These are phyloP conservation scores for Lasiodiplodia sp. DNA, from an alignment of 2,329 filamentous ascomycete species.

Conservation along the genomic window DNA sequence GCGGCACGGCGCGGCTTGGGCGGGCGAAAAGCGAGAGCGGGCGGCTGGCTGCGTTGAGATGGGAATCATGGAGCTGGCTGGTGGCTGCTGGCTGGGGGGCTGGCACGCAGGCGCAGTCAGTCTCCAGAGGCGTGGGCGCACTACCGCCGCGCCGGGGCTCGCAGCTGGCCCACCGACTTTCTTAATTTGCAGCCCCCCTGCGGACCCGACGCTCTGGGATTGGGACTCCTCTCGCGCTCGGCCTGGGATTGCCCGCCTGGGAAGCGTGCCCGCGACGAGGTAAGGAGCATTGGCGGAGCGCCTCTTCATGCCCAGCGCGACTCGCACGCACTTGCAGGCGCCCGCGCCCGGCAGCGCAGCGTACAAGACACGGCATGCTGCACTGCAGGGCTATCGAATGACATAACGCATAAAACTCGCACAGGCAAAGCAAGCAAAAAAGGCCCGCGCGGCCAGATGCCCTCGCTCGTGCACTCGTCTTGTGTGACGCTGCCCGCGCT, in stretches of 20 bases:
- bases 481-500: slow-evolving; percentile 16
- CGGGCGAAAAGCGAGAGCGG: not conserved
- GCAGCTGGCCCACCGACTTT: slow-evolving; percentile 12
- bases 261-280: slow-evolving; percentile 16
- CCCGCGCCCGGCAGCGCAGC: not conserved
- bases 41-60: not conserved
- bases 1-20: not conserved
- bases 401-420: slow-evolving; percentile 18
- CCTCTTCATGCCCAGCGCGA: slow-evolving; percentile 26
- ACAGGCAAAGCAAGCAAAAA: slow-evolving; percentile 23
- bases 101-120: not conserved
- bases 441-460: slow-evolving; percentile 16
- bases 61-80: not conserved
- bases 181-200: slow-evolving; percentile 22
- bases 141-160: slow-evolving; percentile 9
- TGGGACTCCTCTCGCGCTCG: slow-evolving; percentile 25
- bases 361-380: slow-evolving; percentile 14
- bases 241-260: slow-evolving; percentile 19
- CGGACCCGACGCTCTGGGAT: slow-evolving; percentile 6
- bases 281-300: slow-evolving; percentile 10
- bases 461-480: slow-evolving; percentile 19
- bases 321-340: slow-evolving; percentile 15
- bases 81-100: not conserved
- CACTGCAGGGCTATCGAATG: slow-evolving; percentile 11
- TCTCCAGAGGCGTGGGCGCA: slow-evolving; percentile 7